phyloP scores from a whole-genome alignment of 352 stramenopile genomes.

The Pythium coloratum region DNA sequence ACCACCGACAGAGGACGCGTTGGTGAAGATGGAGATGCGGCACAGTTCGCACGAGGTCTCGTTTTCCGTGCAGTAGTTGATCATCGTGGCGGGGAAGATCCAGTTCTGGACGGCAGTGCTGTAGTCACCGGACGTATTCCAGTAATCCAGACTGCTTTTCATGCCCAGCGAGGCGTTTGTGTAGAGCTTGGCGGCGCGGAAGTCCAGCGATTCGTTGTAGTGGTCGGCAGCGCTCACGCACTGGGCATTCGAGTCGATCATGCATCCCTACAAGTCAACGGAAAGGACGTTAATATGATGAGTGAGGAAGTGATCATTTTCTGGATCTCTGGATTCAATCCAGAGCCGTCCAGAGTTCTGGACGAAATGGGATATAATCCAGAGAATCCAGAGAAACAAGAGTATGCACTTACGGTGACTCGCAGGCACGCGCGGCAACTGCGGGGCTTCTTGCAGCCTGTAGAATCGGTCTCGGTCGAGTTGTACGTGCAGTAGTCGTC shows the following conservation, averaged over 20 bases:
- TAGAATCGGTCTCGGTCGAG: slow-evolving; percentile 6
- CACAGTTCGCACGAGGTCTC: slow-evolving; percentile 8
- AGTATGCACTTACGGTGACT: slow-evolving; percentile 5
- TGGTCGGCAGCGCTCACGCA: slow-evolving; percentile 14
- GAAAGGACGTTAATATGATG: too few species aligned
- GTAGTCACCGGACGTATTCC: slow-evolving; percentile 14
- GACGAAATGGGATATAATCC: neutral
- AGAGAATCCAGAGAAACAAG: neutral
- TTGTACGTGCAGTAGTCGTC: slow-evolving; percentile 16
- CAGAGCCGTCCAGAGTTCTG: neutral
- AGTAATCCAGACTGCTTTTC: slow-evolving; percentile 10
- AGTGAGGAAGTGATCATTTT: neutral
- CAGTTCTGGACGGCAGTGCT: slow-evolving; percentile 14
- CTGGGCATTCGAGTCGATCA: slow-evolving; percentile 8
- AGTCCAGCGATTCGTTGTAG: slow-evolving; percentile 16
- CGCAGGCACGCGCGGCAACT: slow-evolving; percentile 11
- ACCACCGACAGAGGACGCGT: neutral
- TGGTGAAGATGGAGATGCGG: slow-evolving; percentile 1
- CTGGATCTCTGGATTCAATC: neutral
- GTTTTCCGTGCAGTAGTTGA: slow-evolving; percentile 10
- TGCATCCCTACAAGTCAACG: slow-evolving; percentile 8
- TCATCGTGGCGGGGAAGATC: slow-evolving; percentile 12
- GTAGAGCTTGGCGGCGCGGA: slow-evolving; percentile 13
- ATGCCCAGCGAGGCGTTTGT: slow-evolving; percentile 2
- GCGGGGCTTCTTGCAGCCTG: slow-evolving; percentile 14